A percentile compares a stretch with the other conserved stretches of the same genome.
These are phyloP conservation scores for Vinca minor DNA, from an alignment of 257 asterid species.

Conservation along the genomic window DNA sequence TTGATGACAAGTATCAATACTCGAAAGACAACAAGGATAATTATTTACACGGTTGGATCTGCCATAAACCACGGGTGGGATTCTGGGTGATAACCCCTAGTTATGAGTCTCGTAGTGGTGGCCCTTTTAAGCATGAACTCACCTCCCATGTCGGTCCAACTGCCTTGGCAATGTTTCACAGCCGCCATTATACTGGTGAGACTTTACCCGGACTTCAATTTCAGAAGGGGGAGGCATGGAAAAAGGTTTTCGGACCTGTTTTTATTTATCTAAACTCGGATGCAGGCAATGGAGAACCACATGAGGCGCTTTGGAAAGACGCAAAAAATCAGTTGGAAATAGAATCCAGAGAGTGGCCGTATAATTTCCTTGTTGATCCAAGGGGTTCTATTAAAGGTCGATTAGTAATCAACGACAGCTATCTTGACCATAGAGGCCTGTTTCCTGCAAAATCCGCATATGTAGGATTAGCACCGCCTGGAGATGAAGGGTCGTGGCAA, in stretches of 20 bases:
- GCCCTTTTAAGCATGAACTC: conserved; percentile 32
- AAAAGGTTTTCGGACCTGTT: conserved; percentile 72
- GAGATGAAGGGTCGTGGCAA: conserved; percentile 31
- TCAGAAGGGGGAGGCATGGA: conserved; percentile 67
- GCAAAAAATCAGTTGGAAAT: conserved; percentile 37
- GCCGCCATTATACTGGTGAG: conserved; percentile 60
- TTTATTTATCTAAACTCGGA: conserved; percentile 58
- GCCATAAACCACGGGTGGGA: conserved; percentile 13
- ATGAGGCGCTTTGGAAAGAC: conserved; percentile 50
- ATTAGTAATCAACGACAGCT: conserved; percentile 46
- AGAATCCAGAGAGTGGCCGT: conserved; percentile 73
- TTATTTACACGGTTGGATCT: conserved; percentile 29
- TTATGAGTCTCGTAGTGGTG: conserved; percentile 24
- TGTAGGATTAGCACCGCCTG: conserved; percentile 26
- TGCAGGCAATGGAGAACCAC: conserved; percentile 29
- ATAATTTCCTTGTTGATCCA: conserved; percentile 47
- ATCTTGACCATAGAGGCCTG: background rate
- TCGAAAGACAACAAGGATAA: conserved; percentile 21
- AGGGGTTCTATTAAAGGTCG: conserved; percentile 59
- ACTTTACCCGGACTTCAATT: conserved; percentile 35
- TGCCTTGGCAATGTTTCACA: conserved; percentile 33
- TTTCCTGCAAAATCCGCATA: conserved; percentile 10
- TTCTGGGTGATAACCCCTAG: conserved; percentile 34
- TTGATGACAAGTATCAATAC: conserved; percentile 34
- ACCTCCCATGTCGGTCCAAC: conserved; percentile 36